Evolutionary conservation across 345 rosid species (phyloP).

Genomic region (Acer campestre): DNA sequence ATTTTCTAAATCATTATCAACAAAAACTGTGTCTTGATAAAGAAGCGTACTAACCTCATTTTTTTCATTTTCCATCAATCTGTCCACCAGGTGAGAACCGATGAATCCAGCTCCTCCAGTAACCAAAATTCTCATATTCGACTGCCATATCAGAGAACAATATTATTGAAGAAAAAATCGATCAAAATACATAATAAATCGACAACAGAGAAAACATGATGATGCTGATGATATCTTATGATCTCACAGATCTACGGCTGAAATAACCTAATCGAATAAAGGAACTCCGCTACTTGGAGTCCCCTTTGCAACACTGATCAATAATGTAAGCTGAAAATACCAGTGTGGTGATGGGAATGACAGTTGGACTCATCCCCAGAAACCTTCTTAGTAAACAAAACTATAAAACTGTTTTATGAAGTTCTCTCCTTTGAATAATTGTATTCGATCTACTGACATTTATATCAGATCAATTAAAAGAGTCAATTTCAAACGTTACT

Average conservation of each 20-base stretch:
- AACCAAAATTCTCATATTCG: constrained; percentile 93
- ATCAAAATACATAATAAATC: not conserved
- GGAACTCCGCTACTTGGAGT: not conserved
- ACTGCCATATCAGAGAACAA: constrained; percentile 43
- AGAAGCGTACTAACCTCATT: constrained; percentile 63
- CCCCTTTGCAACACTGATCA: constrained; percentile 5
- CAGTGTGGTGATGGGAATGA: not conserved
- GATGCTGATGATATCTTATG: not conserved
- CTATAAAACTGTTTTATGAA: not conserved
- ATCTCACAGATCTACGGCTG: constrained; percentile 16
- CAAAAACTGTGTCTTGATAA: not conserved
- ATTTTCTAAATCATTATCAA: not conserved
- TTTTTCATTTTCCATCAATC: constrained; percentile 88
- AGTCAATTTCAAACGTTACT: not conserved
- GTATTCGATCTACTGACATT: not conserved
- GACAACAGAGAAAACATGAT: not conserved
- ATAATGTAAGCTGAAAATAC: not conserved
- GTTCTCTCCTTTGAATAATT: not conserved
- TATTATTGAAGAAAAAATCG: not conserved
- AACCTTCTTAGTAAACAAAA: not conserved
- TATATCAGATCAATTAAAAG: not conserved
- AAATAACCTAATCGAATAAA: constrained; percentile 13
- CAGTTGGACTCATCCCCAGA: not conserved
- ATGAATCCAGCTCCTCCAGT: constrained; percentile 99
- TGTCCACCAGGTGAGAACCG: constrained; percentile 94